Evolutionary conservation across 345 rosid genomes (phyloP).

Genomic region (Eucalyptus caleyi): DNA sequence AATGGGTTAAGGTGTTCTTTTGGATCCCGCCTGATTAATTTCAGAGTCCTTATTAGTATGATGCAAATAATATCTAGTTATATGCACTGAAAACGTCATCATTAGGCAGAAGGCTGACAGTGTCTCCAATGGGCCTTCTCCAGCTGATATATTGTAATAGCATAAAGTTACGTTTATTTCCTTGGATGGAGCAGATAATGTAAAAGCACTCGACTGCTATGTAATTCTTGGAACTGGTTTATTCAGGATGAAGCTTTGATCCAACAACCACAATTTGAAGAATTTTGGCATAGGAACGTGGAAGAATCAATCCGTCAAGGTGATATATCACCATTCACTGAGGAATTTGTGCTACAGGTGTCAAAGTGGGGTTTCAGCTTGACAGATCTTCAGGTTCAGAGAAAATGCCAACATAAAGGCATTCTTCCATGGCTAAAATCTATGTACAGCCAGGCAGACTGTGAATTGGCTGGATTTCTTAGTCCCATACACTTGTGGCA

Average conservation of each 20-base stretch:
- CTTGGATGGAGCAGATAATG: neutral
- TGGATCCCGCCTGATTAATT: neutral
- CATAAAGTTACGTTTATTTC: neutral
- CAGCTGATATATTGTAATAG: neutral
- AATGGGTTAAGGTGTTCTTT: neutral
- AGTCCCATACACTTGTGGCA: conserved; percentile 92
- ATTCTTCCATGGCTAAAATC: conserved; percentile 75
- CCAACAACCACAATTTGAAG: conserved; percentile 48
- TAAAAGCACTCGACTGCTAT: neutral
- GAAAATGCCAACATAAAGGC: conserved; percentile 48
- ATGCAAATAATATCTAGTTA: neutral
- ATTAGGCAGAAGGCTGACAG: neutral
- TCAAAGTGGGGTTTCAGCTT: conserved; percentile 85
- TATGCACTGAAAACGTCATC: neutral
- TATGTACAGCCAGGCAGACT: conserved; percentile 62
- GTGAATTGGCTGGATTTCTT: conserved; percentile 60
- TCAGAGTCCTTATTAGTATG: neutral
- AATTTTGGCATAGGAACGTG: conserved; percentile 75
- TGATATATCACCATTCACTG: conserved; percentile 50
- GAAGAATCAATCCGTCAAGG: conserved; percentile 94
- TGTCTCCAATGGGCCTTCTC: neutral
- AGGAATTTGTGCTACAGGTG: conserved; percentile 64
- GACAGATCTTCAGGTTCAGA: conserved; percentile 59
- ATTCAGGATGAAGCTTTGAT: conserved; percentile 60
- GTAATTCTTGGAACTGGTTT: neutral